Evolutionary conservation across 2,329 filamentous ascomycete genomes (phyloP).

Genomic region (Botrytis medusae): DNA sequence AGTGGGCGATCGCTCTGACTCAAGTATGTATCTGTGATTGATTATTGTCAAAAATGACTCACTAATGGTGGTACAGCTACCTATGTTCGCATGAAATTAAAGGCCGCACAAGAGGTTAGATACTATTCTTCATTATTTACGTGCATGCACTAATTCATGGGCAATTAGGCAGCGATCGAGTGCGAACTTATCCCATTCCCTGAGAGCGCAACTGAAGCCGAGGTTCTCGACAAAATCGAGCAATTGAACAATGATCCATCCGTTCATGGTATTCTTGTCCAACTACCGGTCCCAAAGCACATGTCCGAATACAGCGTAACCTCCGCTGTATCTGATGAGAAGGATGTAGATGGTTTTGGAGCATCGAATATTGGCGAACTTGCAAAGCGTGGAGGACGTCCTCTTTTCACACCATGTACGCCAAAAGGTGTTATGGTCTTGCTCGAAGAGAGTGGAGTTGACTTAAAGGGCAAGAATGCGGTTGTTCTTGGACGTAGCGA

Average conservation of each 20-base stretch:
- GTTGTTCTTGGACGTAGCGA: constrained; percentile 94
- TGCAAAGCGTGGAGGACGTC: constrained; percentile 88
- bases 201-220: constrained; percentile 76
- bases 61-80: constrained; percentile 58
- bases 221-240: constrained; percentile 80
- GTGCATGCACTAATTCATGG: constrained; percentile 21
- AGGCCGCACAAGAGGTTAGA: constrained; percentile 84
- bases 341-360: constrained; percentile 98
- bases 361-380: constrained; percentile 93
- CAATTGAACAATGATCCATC: constrained; percentile 81
- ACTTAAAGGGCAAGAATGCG: constrained; percentile 85
- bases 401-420: constrained; percentile 90
- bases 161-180: constrained; percentile 75
- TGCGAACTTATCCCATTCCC: constrained; percentile 85
- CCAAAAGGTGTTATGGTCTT: constrained; percentile 97
- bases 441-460: constrained; percentile 77
- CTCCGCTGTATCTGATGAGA: constrained; percentile 85
- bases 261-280: constrained; percentile 91
- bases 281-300: constrained; percentile 84
- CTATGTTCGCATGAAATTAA: constrained; percentile 99
- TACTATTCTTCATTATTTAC: constrained; percentile 23
- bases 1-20: constrained; percentile 94
- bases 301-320: constrained; percentile 90
- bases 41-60: not conserved
- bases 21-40: constrained; percentile 59